Percentiles rank a stretch among this genome's conserved stretches.
These are phyloP conservation scores for Fusarium chuoi DNA, from an alignment of 2,329 filamentous ascomycete species.

Conservation along the genomic window DNA sequence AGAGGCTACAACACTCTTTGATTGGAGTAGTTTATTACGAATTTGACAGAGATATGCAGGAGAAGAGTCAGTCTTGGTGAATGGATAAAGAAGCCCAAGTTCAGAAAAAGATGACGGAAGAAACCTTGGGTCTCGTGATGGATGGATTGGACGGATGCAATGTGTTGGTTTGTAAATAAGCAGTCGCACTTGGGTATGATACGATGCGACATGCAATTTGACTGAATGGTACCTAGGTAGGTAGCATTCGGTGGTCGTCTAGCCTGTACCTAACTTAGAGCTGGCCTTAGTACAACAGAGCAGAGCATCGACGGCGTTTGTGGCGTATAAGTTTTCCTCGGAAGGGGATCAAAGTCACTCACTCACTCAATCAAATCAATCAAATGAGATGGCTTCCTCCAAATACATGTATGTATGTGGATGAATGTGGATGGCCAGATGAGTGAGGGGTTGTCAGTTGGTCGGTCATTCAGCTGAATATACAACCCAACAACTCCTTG, in stretches of 20 bases:
- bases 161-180: not conserved
- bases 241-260: not conserved
- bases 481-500: not conserved
- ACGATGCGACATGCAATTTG: slow-evolving; percentile 14
- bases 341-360: slow-evolving; percentile 1
- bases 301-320: not conserved
- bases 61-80: not conserved
- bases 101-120: not conserved
- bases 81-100: not conserved
- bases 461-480: not conserved
- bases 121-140: slow-evolving; percentile 7
- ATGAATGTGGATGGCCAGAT: slow-evolving; percentile 1
- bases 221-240: too few relatives aligned
- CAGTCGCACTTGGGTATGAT: not conserved
- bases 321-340: slow-evolving; percentile 18
- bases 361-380: not conserved
- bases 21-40: slow-evolving; percentile 9
- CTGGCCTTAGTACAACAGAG: not conserved
- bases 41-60: not conserved
- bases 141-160: not conserved
- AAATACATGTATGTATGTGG: not conserved
- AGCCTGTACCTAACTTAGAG: not conserved
- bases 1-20: not conserved
- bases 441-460: slow-evolving; percentile 16
- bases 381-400: not conserved